Conservation (phyloP, 768 basidiomycete genomes). For the Termitomyces sp. region DNA sequence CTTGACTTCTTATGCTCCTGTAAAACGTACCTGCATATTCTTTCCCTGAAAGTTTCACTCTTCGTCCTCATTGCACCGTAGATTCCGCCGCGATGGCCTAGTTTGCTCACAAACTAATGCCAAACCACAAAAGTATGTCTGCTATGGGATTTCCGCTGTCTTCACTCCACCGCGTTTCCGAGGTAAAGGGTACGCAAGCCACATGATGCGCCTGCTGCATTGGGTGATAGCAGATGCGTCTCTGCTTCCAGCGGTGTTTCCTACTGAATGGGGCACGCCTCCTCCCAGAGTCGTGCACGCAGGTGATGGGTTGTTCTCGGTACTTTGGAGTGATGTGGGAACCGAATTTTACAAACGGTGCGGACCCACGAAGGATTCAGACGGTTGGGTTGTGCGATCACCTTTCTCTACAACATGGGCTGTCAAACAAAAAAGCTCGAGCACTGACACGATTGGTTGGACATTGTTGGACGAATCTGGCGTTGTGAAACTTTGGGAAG, state of each 20-base stretch:
- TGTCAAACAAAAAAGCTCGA: constrained; percentile 15
- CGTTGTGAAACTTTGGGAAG: too few species aligned
- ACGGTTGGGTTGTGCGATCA: constrained; percentile 46
- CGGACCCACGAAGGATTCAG: constrained; percentile 31
- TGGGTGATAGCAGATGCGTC: constrained; percentile 43
- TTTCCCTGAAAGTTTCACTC: not conserved
- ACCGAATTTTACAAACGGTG: constrained; percentile 40
- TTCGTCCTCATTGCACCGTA: constrained; percentile 8
- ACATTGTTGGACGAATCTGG: too few species aligned
- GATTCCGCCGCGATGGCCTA: constrained; percentile 30
- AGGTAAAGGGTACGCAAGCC: constrained; percentile 53
- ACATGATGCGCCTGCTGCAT: constrained; percentile 67
- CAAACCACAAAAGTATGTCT: constrained; percentile 30
- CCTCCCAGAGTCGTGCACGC: constrained; percentile 33
- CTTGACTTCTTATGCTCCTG: constrained; percentile 60
- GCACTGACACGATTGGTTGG: too few species aligned
- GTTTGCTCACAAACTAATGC: constrained; percentile 21
- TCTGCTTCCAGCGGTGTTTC: constrained; percentile 24
- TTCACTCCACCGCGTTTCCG: constrained; percentile 52
- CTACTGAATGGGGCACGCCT: constrained; percentile 43
- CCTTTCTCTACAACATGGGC: constrained; percentile 41
- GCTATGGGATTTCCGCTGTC: constrained; percentile 56
- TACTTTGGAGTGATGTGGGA: constrained; percentile 55
- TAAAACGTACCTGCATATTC: constrained; percentile 49
- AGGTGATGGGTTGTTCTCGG: constrained; percentile 45